These are phyloP conservation scores for Lantana camara DNA, from an alignment of 257 asterid genomes.

Conservation along the genomic window DNA sequence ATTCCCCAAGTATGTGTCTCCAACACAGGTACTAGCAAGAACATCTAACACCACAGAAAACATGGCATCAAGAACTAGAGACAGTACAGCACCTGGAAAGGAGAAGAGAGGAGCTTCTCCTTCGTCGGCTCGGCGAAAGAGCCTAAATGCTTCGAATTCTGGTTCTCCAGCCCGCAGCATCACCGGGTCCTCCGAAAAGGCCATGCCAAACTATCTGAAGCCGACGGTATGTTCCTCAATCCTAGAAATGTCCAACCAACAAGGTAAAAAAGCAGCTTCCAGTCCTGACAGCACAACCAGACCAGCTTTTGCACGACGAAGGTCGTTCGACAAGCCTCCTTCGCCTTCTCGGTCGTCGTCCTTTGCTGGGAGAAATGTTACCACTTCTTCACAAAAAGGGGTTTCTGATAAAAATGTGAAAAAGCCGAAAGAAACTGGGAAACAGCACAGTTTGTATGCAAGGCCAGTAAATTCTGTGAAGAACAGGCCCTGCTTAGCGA, in stretches of 20 bases:
- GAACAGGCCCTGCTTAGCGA: constrained; percentile 26
- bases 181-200: constrained; percentile 31
- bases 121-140: constrained; percentile 29
- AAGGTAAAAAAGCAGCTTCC: constrained; percentile 37
- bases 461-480: constrained; percentile 33
- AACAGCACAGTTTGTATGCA: constrained; percentile 34
- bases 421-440: constrained; percentile 39
- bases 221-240: constrained; percentile 47
- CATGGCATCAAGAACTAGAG: constrained; percentile 65
- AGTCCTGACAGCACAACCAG: constrained; percentile 19
- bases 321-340: constrained; percentile 64
- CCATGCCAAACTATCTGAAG: constrained; percentile 54
- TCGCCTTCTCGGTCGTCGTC: constrained; percentile 53
- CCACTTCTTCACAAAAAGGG: constrained; percentile 29
- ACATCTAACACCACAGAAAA: not conserved
- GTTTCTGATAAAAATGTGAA: constrained; percentile 35
- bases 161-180: constrained; percentile 27
- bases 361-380: constrained; percentile 26
- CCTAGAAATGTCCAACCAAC: constrained; percentile 32
- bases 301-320: constrained; percentile 39
- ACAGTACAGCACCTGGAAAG: constrained; percentile 35
- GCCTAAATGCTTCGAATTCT: constrained; percentile 32
- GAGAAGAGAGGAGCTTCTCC: constrained; percentile 63
- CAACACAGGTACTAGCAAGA: constrained; percentile 30
- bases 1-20: not conserved